These are phyloP conservation scores for Kazachstania sp. DNA, from an alignment of 1,139 yeast genomes.

Conservation along the genomic window DNA sequence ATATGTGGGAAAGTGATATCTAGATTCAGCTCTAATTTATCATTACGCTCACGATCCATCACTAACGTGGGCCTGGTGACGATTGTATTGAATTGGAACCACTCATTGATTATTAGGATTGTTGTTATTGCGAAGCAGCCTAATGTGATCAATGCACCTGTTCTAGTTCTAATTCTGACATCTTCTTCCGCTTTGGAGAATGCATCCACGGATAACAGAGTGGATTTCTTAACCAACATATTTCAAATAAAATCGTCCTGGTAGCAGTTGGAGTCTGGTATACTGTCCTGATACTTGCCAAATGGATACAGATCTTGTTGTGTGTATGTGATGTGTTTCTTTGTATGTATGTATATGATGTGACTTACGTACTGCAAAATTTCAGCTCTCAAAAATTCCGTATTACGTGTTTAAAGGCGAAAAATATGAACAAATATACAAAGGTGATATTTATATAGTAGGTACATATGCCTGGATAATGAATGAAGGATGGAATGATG, in stretches of 20 bases:
- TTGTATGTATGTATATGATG: not conserved
- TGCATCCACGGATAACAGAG: constrained; percentile 47
- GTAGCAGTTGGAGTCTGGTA: no score
- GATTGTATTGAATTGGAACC: constrained; percentile 60
- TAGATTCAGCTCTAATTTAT: constrained; percentile 65
- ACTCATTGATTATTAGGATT: constrained; percentile 62
- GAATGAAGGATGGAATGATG: no score
- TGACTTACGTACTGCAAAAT: no score
- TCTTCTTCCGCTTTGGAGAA: constrained; percentile 93
- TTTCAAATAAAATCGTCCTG: not conserved
- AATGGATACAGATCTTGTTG: not conserved
- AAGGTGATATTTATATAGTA: no score
- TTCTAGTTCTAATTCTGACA: constrained; percentile 74
- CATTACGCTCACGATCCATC: constrained; percentile 77
- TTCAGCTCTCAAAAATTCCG: no score
- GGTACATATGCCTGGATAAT: no score
- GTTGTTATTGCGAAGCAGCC: constrained; percentile 56
- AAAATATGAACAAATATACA: not conserved
- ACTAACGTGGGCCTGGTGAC: constrained; percentile 73
- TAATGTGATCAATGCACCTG: constrained; percentile 85
- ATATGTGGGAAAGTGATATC: constrained; percentile 75
- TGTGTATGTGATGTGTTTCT: not conserved
- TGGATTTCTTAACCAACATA: constrained; percentile 10
- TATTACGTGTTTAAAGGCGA: no score
- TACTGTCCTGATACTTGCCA: no score